Base-by-base conservation (phyloP, 345 rosid species). In the Aquilaria yunnanensis region DNA sequence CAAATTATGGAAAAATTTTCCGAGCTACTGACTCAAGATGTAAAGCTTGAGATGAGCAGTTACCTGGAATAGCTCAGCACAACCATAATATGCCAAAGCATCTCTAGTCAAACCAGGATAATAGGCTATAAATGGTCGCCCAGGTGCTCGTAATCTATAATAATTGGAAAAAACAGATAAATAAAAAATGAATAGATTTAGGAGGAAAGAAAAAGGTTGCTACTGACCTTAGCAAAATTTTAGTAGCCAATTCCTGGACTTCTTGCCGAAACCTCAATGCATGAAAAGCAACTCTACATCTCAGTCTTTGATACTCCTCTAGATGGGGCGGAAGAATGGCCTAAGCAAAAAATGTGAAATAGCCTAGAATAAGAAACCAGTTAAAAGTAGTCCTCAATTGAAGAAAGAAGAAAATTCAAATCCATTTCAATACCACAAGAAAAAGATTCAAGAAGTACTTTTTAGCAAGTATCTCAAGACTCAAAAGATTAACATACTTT, bases 41-140 rank as follows among this genome's bases (percentile, higher is more conserved):
- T 64, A 23, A 60, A 63, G 57, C 63, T 13, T 67, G 14, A 49
- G 64, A 59, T 41, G 29, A 70, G 63, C 47, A 68, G 70, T 75
- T 88, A 94, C 99, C 99, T 94, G 99, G 89, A 94, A 94, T 54
- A 94, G 86, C 77, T 94, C 99, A 51, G 97, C 90, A 74, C 97
- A 94, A 60, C 99, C 97, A 72, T 90, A 77, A 73, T 83, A 94
- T 14, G 99, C 99, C 66, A 94, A 82, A 64, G 96, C 92, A 74
- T 94, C 99, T 77, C 97, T 81, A 12, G 92, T 88, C 99, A 94
- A 80, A 59, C 91, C 99, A 51, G 97, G 97, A 81, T 94, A 95
- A 75, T 73, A 94, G n/a, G 92, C 99, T 74, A 94, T 85, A 75
- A 83, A 90, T 51, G 95, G 99, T 48, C 84, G 70, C 32, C 96